Evolutionary conservation across 129 eudicot species (phyloP), one percentile per base, ranked within the genome.

Genomic region (Apium graveolens): DNA sequence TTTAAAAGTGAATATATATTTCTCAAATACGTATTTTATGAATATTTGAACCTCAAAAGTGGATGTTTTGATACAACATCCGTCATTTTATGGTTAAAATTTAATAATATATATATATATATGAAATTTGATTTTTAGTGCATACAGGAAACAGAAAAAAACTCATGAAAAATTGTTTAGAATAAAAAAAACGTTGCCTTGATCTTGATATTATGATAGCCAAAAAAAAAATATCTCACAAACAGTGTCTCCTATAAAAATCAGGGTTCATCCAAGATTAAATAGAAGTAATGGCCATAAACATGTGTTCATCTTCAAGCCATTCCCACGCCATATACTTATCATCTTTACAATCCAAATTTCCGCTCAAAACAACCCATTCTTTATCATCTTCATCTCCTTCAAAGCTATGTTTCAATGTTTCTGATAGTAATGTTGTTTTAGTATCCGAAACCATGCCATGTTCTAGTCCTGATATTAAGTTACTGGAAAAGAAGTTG

Each of bases 271-370:
- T 24, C 65, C 65, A 26, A n/a, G 68, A 60, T 3, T 0, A 12
- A 8, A 60, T 0, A 29, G 20, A 62, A 21, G 29, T 32, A 42
- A 85, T 85, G 85, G 88, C 85, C 80, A 81, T 81, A 21, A 31
- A 74, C 75, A 70, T 70, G 38, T 78, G 75, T 68, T 84, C 86
- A 55, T 70, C 73, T 69, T 77, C 87, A 35, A 80, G 43, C 63
- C 84, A 75, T 37, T 32, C 81, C 57, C 83, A 74, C 62, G 63
- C 80, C 26, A 55, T 80, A 24, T 39, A 72, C 5, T 12, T 72
- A 63, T 63, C 76, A 76, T 74, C 81, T 55, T 37, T 45, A 76
- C 72, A 78, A 45, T 5, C 84, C 32, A 81, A 84, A 20, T 79
- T 80, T 3, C 48, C 44, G 75, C 81, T 74, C 73, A 79, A 79